phyloP scores from a whole-genome alignment of 2,329 filamentous ascomycete genomes.

The Colletotrichum sp. region DNA sequence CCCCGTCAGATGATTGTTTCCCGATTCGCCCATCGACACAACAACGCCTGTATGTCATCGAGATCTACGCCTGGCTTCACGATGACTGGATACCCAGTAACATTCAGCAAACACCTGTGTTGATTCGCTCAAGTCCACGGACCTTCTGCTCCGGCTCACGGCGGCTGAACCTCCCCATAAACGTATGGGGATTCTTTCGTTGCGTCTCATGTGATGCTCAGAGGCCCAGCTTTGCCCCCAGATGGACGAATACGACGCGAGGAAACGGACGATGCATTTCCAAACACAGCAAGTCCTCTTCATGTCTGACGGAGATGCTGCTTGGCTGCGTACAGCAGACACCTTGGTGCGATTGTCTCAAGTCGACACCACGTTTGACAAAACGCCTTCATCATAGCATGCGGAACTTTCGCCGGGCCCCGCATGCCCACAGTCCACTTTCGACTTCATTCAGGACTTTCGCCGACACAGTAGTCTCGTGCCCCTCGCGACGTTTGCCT shows the following conservation, averaged over 20 bases:
- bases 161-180: neutral
- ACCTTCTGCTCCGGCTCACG: constrained; percentile 10
- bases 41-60: constrained; percentile 14
- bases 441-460: neutral
- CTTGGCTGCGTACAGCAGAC: neutral
- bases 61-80: constrained; percentile 10
- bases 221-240: neutral
- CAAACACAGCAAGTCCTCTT: constrained; percentile 7
- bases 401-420: neutral
- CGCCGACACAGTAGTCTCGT: constrained; percentile 3
- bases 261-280: constrained; percentile 8
- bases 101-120: neutral
- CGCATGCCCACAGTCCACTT: neutral
- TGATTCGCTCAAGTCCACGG: neutral
- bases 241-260: constrained; percentile 14
- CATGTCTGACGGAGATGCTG: neutral
- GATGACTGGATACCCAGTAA: neutral
- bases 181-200: neutral
- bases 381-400: constrained; percentile 12
- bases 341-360: neutral
- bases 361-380: neutral
- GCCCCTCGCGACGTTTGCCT: neutral
- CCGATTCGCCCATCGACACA: constrained; percentile 8
- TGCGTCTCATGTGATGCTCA: constrained; percentile 9
- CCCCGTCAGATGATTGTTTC: constrained; percentile 11